A percentile compares a stretch with the other conserved stretches of the same genome.
Evolutionary conservation across 805 yeast species (phyloP).

Genomic region (Sugiyamaella lignohabitans): DNA sequence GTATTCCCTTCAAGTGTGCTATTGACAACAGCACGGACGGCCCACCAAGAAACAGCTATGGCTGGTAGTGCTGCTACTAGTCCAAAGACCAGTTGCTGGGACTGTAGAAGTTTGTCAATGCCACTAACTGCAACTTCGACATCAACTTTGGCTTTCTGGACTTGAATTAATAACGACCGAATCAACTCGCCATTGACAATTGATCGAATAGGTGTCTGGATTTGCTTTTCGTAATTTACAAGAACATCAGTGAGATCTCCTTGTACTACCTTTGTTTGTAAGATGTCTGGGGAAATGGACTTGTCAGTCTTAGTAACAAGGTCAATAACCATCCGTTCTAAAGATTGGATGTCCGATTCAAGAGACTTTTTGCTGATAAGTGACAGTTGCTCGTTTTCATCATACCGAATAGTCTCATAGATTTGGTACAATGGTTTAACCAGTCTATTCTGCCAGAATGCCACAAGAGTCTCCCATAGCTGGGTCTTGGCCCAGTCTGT

Average conservation of each 20-base stretch:
- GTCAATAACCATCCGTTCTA: slow-evolving; percentile 83
- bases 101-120: slow-evolving; percentile 78
- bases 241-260: slow-evolving; percentile 80
- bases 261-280: slow-evolving; percentile 46
- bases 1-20: slow-evolving; percentile 13
- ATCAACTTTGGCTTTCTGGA: slow-evolving; percentile 95
- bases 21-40: slow-evolving; percentile 25
- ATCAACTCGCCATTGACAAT: slow-evolving; percentile 63
- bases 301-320: slow-evolving; percentile 40
- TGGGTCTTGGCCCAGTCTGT: slow-evolving; percentile 51
- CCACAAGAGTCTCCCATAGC: slow-evolving; percentile 54
- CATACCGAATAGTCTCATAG: slow-evolving; percentile 76
- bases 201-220: slow-evolving; percentile 61
- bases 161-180: slow-evolving; percentile 74
- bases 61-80: slow-evolving; percentile 80
- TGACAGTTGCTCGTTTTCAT: slow-evolving; percentile 64
- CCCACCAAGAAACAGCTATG: slow-evolving; percentile 40
- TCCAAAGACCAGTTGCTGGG: slow-evolving; percentile 93
- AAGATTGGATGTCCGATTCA: slow-evolving; percentile 67
- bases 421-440: slow-evolving; percentile 67
- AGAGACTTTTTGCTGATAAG: slow-evolving; percentile 75
- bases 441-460: slow-evolving; percentile 80
- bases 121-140: slow-evolving; percentile 87
- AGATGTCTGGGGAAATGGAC: slow-evolving; percentile 14
- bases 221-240: slow-evolving; percentile 71